Conservation (phyloP, 2,329 filamentous ascomycete genomes). For the Penicillium concentricum region DNA sequence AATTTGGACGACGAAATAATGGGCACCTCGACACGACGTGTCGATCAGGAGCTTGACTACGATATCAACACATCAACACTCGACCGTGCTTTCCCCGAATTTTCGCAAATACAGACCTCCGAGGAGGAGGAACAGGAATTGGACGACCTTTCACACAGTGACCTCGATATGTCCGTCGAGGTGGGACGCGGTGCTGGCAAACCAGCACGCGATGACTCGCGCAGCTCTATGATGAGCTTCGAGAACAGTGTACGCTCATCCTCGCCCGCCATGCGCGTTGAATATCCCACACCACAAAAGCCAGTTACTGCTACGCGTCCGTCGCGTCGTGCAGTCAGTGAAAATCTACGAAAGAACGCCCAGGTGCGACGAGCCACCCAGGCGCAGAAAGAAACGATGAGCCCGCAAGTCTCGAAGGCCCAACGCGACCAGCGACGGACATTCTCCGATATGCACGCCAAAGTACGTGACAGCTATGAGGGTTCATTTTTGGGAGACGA, state of each 20-base stretch:
- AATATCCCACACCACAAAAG: slow-evolving; percentile 41
- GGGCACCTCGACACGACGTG: slow-evolving; percentile 23
- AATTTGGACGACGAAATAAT: slow-evolving; percentile 37
- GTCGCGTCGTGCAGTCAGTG: slow-evolving; percentile 33
- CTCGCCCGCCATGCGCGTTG: slow-evolving; percentile 41
- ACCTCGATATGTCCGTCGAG: slow-evolving; percentile 56
- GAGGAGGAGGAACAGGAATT: slow-evolving; percentile 38
- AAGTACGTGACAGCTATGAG: slow-evolving; percentile 53
- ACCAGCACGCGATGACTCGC: slow-evolving; percentile 47
- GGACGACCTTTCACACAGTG: slow-evolving; percentile 28
- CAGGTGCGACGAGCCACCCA: slow-evolving; percentile 42
- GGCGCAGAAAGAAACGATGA: slow-evolving; percentile 43
- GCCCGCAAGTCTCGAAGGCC: slow-evolving; percentile 37
- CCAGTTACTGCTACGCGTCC: slow-evolving; percentile 30
- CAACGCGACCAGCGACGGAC: slow-evolving; percentile 47
- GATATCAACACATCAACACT: slow-evolving; percentile 49
- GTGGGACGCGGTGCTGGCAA: slow-evolving; percentile 53
- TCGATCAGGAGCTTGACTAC: slow-evolving; percentile 42
- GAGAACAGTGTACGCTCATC: slow-evolving; percentile 46
- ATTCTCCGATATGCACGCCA: slow-evolving; percentile 57
- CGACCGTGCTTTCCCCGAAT: slow-evolving; percentile 49
- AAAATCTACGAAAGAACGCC: slow-evolving; percentile 43
- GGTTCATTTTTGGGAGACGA: slow-evolving; percentile 53
- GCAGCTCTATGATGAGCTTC: slow-evolving; percentile 50
- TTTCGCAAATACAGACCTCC: slow-evolving; percentile 44